These are phyloP conservation scores for Pyricularia grisea DNA, from an alignment of 2,329 filamentous ascomycete species.

Conservation along the genomic window DNA sequence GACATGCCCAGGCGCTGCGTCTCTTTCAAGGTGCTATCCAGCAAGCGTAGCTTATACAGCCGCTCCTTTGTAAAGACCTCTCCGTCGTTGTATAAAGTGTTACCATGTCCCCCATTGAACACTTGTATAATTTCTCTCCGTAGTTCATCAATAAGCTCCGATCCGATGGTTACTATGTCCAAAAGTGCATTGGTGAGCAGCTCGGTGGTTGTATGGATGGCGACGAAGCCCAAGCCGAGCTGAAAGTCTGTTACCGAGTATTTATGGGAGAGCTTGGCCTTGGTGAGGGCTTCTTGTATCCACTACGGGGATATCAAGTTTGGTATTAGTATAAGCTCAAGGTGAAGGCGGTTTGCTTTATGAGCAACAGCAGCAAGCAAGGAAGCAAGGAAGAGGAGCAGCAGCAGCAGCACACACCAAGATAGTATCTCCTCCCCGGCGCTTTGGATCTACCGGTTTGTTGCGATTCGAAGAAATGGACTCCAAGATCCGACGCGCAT, in stretches of 20 bases:
- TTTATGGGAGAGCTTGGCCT: neutral
- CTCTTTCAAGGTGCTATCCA: neutral
- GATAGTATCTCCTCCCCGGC: neutral
- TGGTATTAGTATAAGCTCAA: too few species aligned
- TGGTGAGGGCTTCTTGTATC: neutral
- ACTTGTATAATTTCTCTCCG: neutral
- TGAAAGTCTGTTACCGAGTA: neutral
- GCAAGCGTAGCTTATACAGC: neutral
- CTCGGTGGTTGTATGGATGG: neutral
- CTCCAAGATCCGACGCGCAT: neutral
- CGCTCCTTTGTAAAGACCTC: neutral
- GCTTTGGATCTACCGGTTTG: too few species aligned
- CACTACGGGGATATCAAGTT: too few species aligned
- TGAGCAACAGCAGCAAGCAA: too few species aligned
- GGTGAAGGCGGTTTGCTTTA: neutral
- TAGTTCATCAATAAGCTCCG: neutral
- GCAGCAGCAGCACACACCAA: neutral
- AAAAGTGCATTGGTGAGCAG: neutral
- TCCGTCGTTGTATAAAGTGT: neutral
- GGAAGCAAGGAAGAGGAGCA: neutral
- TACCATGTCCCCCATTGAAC: neutral
- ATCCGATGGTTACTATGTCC: neutral
- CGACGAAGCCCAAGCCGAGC: neutral
- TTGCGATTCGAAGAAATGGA: neutral
- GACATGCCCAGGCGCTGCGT: neutral